phyloP scores from a whole-genome alignment of 768 basidiomycete species.

The Brasilioporus rufonigricans region DNA sequence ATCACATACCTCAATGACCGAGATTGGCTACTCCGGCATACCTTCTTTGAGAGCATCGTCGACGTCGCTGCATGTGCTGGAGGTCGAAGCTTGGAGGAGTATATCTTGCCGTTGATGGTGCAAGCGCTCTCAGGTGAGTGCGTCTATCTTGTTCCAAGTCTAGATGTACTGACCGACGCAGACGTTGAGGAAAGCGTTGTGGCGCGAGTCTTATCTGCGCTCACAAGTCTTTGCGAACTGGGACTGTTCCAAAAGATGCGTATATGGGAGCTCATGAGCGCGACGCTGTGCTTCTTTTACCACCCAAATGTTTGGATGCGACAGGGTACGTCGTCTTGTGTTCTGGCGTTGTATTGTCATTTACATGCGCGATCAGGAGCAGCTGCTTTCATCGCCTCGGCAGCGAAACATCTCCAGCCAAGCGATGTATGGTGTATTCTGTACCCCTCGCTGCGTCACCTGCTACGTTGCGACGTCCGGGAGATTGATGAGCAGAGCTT shows the following conservation, averaged over 20 bases:
- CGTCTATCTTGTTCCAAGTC: not conserved
- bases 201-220: constrained; percentile 80
- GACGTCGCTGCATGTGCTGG: constrained; percentile 95
- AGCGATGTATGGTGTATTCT: constrained; percentile 98
- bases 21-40: constrained; percentile 88
- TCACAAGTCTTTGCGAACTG: constrained; percentile 87
- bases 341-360: not conserved
- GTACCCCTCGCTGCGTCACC: constrained; percentile 86
- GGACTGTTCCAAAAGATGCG: constrained; percentile 91
- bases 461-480: constrained; percentile 79
- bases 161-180: constrained; percentile 31
- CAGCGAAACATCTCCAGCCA: constrained; percentile 73
- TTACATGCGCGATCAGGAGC: constrained; percentile 52
- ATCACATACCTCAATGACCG: constrained; percentile 83
- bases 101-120: constrained; percentile 94
- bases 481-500: constrained; percentile 72
- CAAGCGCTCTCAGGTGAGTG: constrained; percentile 86
- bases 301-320: constrained; percentile 97
- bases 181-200: constrained; percentile 96
- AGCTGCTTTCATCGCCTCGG: constrained; percentile 83
- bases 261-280: constrained; percentile 96
- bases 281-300: constrained; percentile 83
- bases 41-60: constrained; percentile 95
- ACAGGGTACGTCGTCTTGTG: constrained; percentile 56
- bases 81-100: constrained; percentile 88